phyloP scores from a whole-genome alignment of 139 green algal species.

The Edaphochlamys debaryana region DNA sequence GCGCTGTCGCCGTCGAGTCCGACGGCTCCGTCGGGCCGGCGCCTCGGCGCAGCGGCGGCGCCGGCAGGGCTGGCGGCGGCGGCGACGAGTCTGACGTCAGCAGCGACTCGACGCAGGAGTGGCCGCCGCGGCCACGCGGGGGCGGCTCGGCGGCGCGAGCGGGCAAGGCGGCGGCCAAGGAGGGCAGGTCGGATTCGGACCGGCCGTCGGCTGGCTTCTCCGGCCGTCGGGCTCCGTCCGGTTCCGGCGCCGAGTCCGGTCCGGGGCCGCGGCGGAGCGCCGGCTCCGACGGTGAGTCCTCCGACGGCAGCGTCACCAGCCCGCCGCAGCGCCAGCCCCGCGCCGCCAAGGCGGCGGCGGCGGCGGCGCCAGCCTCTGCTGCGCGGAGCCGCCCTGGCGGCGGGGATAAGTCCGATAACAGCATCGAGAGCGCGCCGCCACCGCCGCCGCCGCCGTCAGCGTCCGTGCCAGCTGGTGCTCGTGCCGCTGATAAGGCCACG shows the following conservation, averaged over 20 bases:
- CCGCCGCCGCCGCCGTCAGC: neutral
- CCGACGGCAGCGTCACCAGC: too few species aligned
- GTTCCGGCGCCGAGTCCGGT: neutral
- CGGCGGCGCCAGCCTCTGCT: too few species aligned
- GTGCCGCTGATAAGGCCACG: too few species aligned
- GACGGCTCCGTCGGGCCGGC: too few species aligned
- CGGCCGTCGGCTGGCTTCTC: neutral
- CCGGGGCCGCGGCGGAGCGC: neutral
- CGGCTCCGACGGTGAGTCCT: too few species aligned
- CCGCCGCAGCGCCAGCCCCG: too few species aligned
- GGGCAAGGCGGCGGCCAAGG: too few species aligned
- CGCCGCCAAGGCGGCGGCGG: too few species aligned
- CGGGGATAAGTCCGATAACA: neutral
- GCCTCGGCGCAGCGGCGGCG: neutral
- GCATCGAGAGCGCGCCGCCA: neutral
- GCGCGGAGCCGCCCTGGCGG: too few species aligned
- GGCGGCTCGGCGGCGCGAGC: too few species aligned
- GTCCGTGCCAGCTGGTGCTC: too few species aligned
- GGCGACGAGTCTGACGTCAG: neutral
- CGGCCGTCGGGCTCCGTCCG: neutral
- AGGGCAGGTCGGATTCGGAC: too few species aligned
- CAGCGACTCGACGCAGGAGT: conserved; percentile 26
- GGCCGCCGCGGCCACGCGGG: neutral
- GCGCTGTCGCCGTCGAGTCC: neutral
- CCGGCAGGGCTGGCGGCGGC: neutral